Percentiles rank a stretch among this genome's conserved stretches.
Evolutionary conservation across 2,329 filamentous ascomycete genomes (phyloP).

Genomic region (Colletotrichum destructivum): DNA sequence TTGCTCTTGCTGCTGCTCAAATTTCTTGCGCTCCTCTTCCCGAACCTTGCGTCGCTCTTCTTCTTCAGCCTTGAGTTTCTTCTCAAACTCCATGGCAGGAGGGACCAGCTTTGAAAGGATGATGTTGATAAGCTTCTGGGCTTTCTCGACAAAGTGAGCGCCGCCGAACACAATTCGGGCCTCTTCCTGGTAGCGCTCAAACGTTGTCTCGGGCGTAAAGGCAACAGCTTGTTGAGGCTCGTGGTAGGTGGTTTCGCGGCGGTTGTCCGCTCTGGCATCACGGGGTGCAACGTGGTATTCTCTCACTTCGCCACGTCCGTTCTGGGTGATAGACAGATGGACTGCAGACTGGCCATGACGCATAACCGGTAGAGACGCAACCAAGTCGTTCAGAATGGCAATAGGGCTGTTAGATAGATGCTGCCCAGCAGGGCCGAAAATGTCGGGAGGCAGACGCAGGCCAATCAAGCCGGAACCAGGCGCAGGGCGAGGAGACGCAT

Average conservation of each 20-base stretch:
- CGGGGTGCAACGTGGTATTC: conserved; percentile 65
- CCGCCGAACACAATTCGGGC: conserved; percentile 86
- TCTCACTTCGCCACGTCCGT: conserved; percentile 64
- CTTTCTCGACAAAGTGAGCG: conserved; percentile 75
- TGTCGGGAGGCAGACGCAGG: conserved; percentile 61
- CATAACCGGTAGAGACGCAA: conserved; percentile 67
- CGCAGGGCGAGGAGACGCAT: conserved; percentile 63
- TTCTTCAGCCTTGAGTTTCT: conserved; percentile 75
- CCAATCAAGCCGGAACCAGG: conserved; percentile 69
- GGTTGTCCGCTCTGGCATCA: conserved; percentile 62
- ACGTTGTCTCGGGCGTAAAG: conserved; percentile 81
- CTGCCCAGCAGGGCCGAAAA: conserved; percentile 58
- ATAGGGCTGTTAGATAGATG: conserved; percentile 65
- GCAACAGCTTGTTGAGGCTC: conserved; percentile 82
- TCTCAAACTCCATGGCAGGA: conserved; percentile 86
- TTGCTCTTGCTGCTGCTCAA: conserved; percentile 66
- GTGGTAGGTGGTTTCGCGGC: conserved; percentile 63
- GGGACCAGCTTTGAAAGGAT: conserved; percentile 84
- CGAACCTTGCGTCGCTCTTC: conserved; percentile 63
- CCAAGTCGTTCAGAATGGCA: conserved; percentile 69
- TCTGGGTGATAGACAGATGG: conserved; percentile 72
- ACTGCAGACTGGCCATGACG: conserved; percentile 66
- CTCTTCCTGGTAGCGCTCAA: conserved; percentile 89
- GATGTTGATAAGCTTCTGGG: conserved; percentile 75
- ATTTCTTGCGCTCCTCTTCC: conserved; percentile 74